phyloP scores from a whole-genome alignment of 1,284 basidiomycete genomes.

The Cryptococcus sp. region DNA sequence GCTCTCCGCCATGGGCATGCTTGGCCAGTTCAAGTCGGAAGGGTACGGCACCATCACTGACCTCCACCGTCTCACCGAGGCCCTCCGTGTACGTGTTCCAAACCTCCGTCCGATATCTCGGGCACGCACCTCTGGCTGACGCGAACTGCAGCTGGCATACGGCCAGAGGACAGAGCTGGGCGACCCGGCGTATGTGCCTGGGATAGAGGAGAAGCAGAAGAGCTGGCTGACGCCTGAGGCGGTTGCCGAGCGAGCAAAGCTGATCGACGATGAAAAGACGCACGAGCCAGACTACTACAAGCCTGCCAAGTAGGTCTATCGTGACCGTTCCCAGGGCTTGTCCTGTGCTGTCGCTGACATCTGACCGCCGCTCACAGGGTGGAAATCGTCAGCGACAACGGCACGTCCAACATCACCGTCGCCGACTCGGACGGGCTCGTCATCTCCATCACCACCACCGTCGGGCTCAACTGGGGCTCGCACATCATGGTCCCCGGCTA shows the following conservation, averaged over 20 bases:
- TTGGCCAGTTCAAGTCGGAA: slow-evolving; percentile 21
- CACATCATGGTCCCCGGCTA: slow-evolving; percentile 42
- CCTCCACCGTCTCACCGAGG: slow-evolving; percentile 34
- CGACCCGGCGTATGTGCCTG: slow-evolving; percentile 38
- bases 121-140: neutral
- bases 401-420: slow-evolving; percentile 44
- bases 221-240: slow-evolving; percentile 20
- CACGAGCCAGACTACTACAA: slow-evolving; percentile 31
- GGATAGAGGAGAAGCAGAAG: slow-evolving; percentile 24
- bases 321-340: neutral
- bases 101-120: neutral
- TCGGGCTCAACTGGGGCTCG: slow-evolving; percentile 41
- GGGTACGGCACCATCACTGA: slow-evolving; percentile 19
- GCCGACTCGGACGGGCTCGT: slow-evolving; percentile 38
- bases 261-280: slow-evolving; percentile 30
- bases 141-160: slow-evolving; percentile 31
- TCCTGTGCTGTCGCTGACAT: too few species aligned
- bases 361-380: slow-evolving; percentile 13
- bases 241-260: slow-evolving; percentile 11
- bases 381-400: slow-evolving; percentile 35
- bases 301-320: slow-evolving; percentile 19
- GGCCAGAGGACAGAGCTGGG: slow-evolving; percentile 40
- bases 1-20: slow-evolving; percentile 35
- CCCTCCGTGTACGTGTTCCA: slow-evolving; percentile 26
- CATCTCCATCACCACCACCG: slow-evolving; percentile 42